Evolutionary conservation across 2,329 filamentous ascomycete genomes (phyloP), one percentile per base, ranked within the genome.

Genomic region (Trichoderma sp.): DNA sequence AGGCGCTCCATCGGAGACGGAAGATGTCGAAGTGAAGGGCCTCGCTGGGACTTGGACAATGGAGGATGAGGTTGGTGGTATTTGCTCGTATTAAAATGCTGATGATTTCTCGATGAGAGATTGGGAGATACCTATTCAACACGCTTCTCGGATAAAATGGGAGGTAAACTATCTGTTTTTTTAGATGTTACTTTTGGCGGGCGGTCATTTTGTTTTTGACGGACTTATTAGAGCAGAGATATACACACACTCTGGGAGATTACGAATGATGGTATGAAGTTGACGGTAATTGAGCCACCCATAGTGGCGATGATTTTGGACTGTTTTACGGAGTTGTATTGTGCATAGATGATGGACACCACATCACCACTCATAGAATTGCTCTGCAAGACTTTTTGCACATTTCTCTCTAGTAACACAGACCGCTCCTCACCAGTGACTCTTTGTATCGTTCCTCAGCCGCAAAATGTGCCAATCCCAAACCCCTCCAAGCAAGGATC

Each of bases 11-110:
- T 76, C 81, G 36, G 81, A 81, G 17, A 82, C 77, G 43, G 81
- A 82, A 59, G 85, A 85, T 72, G 84, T 86, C 1, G 84, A 86
- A 72, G 82, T 90, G 26, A 84, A 83, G 69, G 95, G 95, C 0
- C 83, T 98, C 67, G 94, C 94, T 6, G 93, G 93, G 2, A 91
- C 90, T 0, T 98, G 95, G 95, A 92, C 90, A n/a, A 91, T 96
- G 78, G 93, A 97, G 77, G 93, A 97, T 71, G 88, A 89, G 73
- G 90, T 90, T 66, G 94, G 89, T 6, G 89, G 88, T 0, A 87
- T 90, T 36, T 90, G 88, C 76, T 83, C 84, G 71, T 88, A 87
- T 73, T 89, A 47, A 70, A 12, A 9, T 0, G 23, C 4, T 15
- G 3, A 3, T 6, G 43, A 9, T 3, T 23, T 26, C 7, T 13